Conservation (phyloP, 1,139 yeast genomes). For the Taiozyma sp. region DNA sequence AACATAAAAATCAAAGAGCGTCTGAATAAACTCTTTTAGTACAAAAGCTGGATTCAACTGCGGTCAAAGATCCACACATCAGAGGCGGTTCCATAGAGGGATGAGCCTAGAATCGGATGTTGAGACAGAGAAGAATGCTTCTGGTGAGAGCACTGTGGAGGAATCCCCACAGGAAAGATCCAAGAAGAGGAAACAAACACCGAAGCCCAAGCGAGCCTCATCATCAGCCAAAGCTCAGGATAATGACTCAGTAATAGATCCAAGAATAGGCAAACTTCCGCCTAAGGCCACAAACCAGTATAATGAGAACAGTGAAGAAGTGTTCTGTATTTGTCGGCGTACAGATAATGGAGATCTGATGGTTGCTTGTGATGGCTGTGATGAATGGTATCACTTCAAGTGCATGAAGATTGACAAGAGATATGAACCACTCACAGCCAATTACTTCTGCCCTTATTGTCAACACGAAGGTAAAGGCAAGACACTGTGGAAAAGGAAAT, state of each 20-base stretch:
- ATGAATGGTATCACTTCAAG: slow-evolving; percentile 88
- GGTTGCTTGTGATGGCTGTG: slow-evolving; percentile 95
- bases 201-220: slow-evolving; percentile 1
- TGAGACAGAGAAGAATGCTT: slow-evolving; percentile 3
- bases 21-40: neutral
- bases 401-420: slow-evolving; percentile 61
- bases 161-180: slow-evolving; percentile 3
- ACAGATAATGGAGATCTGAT: slow-evolving; percentile 79
- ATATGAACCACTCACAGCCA: slow-evolving; percentile 52
- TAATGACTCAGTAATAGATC: slow-evolving; percentile 3
- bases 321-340: slow-evolving; percentile 73
- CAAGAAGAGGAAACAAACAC: neutral
- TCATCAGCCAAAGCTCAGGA: neutral
- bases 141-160: slow-evolving; percentile 6
- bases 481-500: slow-evolving; percentile 70
- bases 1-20: neutral
- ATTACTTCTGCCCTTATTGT: slow-evolving; percentile 75
- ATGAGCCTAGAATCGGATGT: slow-evolving; percentile 2
- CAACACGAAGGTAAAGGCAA: slow-evolving; percentile 41
- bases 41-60: neutral
- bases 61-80: neutral
- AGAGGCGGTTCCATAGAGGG: neutral
- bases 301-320: slow-evolving; percentile 43
- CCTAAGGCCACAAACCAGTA: slow-evolving; percentile 8
- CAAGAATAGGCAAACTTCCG: slow-evolving; percentile 8